A percentile compares a stretch with the other conserved stretches of the same genome.
Evolutionary conservation across 2,329 filamentous ascomycete species (phyloP).

Genomic region (Neurospora sp.): DNA sequence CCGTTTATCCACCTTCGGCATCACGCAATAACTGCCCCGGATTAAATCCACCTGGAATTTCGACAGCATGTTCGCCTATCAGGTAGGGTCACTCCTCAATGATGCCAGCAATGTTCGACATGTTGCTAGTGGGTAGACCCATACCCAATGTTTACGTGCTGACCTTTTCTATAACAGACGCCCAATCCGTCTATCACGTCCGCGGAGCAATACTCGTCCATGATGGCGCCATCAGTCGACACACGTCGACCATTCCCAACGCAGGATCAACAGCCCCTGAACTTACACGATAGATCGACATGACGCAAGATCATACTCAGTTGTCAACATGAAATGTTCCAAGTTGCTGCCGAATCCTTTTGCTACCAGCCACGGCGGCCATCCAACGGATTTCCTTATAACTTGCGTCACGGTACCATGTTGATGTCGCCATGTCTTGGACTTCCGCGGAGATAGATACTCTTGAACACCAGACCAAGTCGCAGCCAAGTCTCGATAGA

Average conservation of each 20-base stretch:
- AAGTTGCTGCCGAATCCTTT: fast-evolving
- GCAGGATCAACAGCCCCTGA: not conserved
- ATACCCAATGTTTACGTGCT: not conserved
- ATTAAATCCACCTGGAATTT: not conserved
- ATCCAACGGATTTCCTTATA: not conserved
- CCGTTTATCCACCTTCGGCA: not conserved
- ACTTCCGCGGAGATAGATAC: not conserved
- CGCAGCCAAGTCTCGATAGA: not conserved
- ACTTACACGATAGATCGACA: not conserved
- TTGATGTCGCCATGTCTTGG: not conserved
- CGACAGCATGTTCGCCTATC: not conserved
- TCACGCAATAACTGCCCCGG: not conserved
- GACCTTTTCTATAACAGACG: not conserved
- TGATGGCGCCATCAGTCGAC: not conserved
- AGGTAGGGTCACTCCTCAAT: fast-evolving
- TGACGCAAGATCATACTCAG: not conserved
- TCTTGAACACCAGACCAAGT: not conserved
- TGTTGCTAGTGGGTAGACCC: not conserved
- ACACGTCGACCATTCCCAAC: not conserved
- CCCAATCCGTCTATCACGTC: not conserved
- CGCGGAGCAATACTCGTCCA: not conserved
- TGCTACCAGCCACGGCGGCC: not conserved
- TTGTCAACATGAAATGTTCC: not conserved
- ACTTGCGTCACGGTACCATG: not conserved
- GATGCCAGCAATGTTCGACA: not conserved